Percentiles rank a stretch among this genome's conserved stretches.
These are phyloP conservation scores for Thuja plicata DNA, from an alignment of 83 land plant genomes.

Conservation along the genomic window DNA sequence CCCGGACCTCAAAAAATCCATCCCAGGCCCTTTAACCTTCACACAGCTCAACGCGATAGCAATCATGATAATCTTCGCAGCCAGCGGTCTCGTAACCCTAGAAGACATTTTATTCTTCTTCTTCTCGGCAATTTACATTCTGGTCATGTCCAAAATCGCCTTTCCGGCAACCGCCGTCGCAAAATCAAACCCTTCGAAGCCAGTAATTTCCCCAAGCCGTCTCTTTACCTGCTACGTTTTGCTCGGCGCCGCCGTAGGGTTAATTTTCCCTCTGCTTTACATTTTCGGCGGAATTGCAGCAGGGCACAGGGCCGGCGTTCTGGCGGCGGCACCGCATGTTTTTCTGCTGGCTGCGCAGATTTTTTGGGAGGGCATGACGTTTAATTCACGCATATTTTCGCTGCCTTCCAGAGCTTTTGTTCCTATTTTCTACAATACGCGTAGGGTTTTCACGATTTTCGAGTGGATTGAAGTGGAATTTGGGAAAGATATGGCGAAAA, in stretches of 20 bases:
- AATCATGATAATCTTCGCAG: conserved; percentile 35
- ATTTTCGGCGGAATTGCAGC: conserved; percentile 53
- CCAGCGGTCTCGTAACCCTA: conserved; percentile 54
- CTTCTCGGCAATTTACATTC: conserved; percentile 56
- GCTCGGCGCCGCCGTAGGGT: conserved; percentile 53
- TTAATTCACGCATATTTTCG: conserved; percentile 34
- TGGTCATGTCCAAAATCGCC: conserved; percentile 42
- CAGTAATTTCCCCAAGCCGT: conserved; percentile 25
- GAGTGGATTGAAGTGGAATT: conserved; percentile 64
- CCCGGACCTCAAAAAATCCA: background rate
- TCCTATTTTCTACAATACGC: conserved; percentile 70
- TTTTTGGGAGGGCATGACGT: conserved; percentile 60
- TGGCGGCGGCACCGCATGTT: conserved; percentile 73
- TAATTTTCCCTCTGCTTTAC: conserved; percentile 63
- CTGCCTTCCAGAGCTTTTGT: conserved; percentile 66
- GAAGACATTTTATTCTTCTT: conserved; percentile 51
- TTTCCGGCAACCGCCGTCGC: conserved; percentile 31
- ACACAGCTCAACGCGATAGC: conserved; percentile 62
- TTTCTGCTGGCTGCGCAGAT: conserved; percentile 69
- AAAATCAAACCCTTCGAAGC: conserved; percentile 9
- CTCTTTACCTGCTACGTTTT: conserved; percentile 40
- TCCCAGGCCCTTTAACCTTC: conserved; percentile 31
- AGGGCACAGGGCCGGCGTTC: conserved; percentile 55
- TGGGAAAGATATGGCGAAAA: conserved; percentile 7
- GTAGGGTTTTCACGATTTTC: conserved; percentile 60